Evolutionary conservation across 108 stramenopile genomes (phyloP), one percentile per base, ranked within the genome.

Genomic region (Pseudonitzschia delicatissima): DNA sequence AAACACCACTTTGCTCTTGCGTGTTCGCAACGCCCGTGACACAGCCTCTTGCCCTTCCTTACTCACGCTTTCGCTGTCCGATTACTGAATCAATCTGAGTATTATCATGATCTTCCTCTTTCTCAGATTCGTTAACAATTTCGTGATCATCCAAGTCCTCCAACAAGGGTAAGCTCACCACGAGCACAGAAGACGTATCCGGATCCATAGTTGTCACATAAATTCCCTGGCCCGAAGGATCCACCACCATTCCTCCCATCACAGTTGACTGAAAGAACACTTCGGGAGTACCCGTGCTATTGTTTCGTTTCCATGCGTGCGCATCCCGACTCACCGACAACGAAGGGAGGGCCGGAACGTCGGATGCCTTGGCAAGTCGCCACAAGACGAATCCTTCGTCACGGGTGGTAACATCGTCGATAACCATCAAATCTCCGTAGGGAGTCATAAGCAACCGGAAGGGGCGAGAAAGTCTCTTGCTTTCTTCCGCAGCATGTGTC

Each of bases 371-470:
- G 47, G 49, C 71, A 47, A 84, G 29, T 35, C 79, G 76, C 65
- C 83, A 85, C 17, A 92, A 31, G 7, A 58, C 66, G 45, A 40
- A 53, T 32, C 17, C 34, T 37, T n/a, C n/a, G 21, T 55, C 68
- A 26, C 21, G 1, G 6, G n/a, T n/a, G 27, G 27, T 23, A 15
- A n/a, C 50, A 11, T 27, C 34, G 45, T 78, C 83, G 2, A 80
- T 52, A 50, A 89, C 76, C 15, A 92, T 13, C 71, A 92, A 82
- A 66, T 92, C 91, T 8, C 86, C 85, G 69, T 79, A 85, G 9
- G 87, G 86, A 0, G 83, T 86, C 53, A 81, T 80, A 12, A 83
- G 67, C 44, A 89, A 45, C 42, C 71, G 67, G 25, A 59, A 72
- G 21, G 91, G 85, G 50, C 74, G 70, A 31, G 36, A 18, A 9